Conservation (phyloP, 352 stramenopile species). For the Phytophthora vignae region DNA sequence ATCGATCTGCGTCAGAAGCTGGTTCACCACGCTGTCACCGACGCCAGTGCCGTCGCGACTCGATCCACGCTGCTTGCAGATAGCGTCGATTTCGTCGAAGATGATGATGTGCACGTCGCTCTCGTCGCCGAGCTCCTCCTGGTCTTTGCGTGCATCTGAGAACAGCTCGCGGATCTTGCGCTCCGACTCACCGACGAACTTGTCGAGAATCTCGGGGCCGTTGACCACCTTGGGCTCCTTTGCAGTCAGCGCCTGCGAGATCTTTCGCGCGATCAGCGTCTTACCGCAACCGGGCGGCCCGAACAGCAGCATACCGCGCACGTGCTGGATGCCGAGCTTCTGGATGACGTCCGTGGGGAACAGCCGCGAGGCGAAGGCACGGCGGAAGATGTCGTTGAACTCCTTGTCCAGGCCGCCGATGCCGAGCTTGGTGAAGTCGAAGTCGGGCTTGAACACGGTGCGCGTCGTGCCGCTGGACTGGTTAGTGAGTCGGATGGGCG, state of each 20-base stretch:
- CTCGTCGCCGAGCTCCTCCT: conserved; percentile 94
- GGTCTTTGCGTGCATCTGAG: conserved; percentile 91
- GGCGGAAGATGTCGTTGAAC: conserved; percentile 99
- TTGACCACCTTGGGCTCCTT: conserved; percentile 98
- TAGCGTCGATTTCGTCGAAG: conserved; percentile 99
- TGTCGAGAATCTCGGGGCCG: conserved; percentile 99
- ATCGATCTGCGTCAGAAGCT: conserved; percentile 99
- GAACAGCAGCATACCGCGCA: conserved; percentile 93
- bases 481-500: conserved; percentile 80
- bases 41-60: conserved; percentile 96
- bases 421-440: conserved; percentile 99
- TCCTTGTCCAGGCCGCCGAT: conserved; percentile 99
- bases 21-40: conserved; percentile 98
- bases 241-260: conserved; percentile 96
- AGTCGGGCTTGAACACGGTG: conserved; percentile 95
- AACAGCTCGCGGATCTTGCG: conserved; percentile 99
- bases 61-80: conserved; percentile 97
- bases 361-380: conserved; percentile 98
- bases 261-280: conserved; percentile 99
- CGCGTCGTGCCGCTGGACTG: conserved; percentile 78
- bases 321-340: conserved; percentile 99
- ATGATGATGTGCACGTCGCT: conserved; percentile 99
- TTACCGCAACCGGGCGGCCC: conserved; percentile 94
- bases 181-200: conserved; percentile 99
- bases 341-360: conserved; percentile 96